These are phyloP conservation scores for Penicillium brasilianum DNA, from an alignment of 2,329 filamentous ascomycete genomes.

Conservation along the genomic window DNA sequence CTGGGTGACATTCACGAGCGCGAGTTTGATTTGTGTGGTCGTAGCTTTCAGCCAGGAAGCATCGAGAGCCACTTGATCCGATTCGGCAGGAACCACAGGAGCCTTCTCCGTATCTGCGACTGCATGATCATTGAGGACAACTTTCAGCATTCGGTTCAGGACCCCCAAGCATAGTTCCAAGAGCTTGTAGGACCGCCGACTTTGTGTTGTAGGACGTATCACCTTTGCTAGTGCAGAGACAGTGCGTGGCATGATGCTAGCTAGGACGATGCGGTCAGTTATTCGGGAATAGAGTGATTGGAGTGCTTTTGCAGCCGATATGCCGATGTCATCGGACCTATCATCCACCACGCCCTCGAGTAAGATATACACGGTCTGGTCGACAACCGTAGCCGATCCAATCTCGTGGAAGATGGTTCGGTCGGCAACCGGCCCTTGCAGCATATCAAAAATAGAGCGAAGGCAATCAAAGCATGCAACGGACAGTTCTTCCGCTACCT, in stretches of 20 bases:
- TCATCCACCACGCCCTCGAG: constrained; percentile 74
- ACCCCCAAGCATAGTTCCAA: constrained; percentile 66
- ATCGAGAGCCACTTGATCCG: constrained; percentile 50
- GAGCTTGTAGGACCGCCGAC: constrained; percentile 65
- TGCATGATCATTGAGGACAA: constrained; percentile 54
- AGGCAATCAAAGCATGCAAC: constrained; percentile 74
- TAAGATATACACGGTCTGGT: constrained; percentile 79
- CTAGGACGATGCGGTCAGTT: constrained; percentile 73
- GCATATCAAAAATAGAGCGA: constrained; percentile 65
- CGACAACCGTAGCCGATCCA: constrained; percentile 74
- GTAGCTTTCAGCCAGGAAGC: constrained; percentile 80
- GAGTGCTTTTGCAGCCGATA: constrained; percentile 70
- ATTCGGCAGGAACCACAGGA: constrained; percentile 31
- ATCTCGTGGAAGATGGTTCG: constrained; percentile 53
- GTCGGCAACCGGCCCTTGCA: constrained; percentile 56
- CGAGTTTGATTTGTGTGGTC: constrained; percentile 78
- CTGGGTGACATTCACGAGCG: constrained; percentile 76
- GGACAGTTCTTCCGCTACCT: constrained; percentile 72
- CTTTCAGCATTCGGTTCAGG: constrained; percentile 55
- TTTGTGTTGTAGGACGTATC: constrained; percentile 69
- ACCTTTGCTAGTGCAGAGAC: constrained; percentile 80
- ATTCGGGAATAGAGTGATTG: constrained; percentile 67
- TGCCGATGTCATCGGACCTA: constrained; percentile 69
- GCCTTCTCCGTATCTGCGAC: constrained; percentile 28
- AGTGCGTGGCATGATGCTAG: constrained; percentile 85